These are phyloP conservation scores for Strobilomyces confusus DNA, from an alignment of 768 basidiomycete genomes.

Conservation along the genomic window DNA sequence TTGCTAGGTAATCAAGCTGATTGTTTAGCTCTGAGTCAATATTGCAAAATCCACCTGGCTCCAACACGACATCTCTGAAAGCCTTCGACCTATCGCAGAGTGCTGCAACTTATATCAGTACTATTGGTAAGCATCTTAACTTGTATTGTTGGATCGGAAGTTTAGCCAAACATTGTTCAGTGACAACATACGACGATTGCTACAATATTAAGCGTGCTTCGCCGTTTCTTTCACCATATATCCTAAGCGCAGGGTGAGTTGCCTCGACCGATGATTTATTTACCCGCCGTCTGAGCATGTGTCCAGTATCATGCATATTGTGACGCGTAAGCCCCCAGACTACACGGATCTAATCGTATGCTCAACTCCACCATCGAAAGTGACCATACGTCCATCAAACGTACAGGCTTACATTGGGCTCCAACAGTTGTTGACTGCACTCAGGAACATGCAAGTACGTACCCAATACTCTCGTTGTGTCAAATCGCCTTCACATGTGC, in stretches of 20 bases:
- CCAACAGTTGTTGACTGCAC: slow-evolving; percentile 56
- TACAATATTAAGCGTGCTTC: slow-evolving; percentile 59
- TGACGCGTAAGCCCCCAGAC: slow-evolving; percentile 52
- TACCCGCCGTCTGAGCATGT: background rate
- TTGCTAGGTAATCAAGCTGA: background rate
- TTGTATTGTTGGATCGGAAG: background rate
- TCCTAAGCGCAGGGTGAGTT: slow-evolving; percentile 68
- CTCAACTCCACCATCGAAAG: slow-evolving; percentile 35
- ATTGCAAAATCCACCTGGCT: slow-evolving; percentile 38
- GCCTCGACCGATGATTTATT: background rate
- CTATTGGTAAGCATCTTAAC: slow-evolving; percentile 46
- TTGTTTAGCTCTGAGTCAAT: slow-evolving; percentile 39
- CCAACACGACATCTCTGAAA: slow-evolving; percentile 49
- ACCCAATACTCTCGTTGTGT: background rate
- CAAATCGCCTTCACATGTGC: slow-evolving; percentile 9
- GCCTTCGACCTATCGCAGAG: slow-evolving; percentile 73
- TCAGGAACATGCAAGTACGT: slow-evolving; percentile 66
- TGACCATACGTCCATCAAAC: slow-evolving; percentile 67
- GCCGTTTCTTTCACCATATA: slow-evolving; percentile 64
- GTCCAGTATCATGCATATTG: slow-evolving; percentile 72
- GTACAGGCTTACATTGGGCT: slow-evolving; percentile 66
- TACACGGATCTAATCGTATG: background rate
- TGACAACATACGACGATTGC: slow-evolving; percentile 54
- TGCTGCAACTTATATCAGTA: slow-evolving; percentile 67
- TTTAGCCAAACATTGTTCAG: slow-evolving; percentile 26